Conservation (phyloP, 257 asterid genomes). For the Solanum tacnaense region DNA sequence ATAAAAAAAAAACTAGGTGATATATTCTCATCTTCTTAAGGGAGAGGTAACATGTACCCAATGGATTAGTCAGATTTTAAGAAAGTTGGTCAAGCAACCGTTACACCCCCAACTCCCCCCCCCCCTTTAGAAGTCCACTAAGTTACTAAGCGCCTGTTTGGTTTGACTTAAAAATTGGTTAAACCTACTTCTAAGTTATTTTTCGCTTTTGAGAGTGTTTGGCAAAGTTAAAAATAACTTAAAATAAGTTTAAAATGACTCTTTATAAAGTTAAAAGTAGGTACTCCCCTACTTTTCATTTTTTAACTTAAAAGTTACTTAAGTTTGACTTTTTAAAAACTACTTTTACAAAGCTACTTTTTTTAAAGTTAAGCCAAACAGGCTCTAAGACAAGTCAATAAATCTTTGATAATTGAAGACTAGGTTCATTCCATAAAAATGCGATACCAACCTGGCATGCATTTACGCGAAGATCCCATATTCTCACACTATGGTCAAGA, state of each 20-base stretch:
- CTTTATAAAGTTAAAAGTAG: background rate
- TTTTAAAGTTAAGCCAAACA: background rate
- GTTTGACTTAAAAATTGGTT: no score
- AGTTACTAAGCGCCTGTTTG: background rate
- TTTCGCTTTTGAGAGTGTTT: background rate
- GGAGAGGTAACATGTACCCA: background rate
- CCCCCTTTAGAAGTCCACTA: background rate
- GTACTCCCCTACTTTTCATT: background rate
- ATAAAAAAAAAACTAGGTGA: background rate
- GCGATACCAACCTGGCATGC: conserved; percentile 77
- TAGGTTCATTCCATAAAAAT: background rate
- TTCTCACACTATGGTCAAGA: conserved; percentile 83
- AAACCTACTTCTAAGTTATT: background rate
- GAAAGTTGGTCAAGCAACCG: background rate
- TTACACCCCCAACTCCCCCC: background rate
- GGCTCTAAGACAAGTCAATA: background rate
- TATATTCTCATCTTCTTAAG: background rate
- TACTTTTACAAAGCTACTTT: background rate
- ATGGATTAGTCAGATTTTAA: background rate
- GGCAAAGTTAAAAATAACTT: background rate
- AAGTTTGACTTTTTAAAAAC: background rate
- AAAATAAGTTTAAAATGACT: background rate
- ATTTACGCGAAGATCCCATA: conserved; percentile 97
- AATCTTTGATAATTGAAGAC: background rate
- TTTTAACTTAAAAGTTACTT: no score